phyloP scores from a whole-genome alignment of 805 yeast genomes.

The Starmerella asiatica region DNA sequence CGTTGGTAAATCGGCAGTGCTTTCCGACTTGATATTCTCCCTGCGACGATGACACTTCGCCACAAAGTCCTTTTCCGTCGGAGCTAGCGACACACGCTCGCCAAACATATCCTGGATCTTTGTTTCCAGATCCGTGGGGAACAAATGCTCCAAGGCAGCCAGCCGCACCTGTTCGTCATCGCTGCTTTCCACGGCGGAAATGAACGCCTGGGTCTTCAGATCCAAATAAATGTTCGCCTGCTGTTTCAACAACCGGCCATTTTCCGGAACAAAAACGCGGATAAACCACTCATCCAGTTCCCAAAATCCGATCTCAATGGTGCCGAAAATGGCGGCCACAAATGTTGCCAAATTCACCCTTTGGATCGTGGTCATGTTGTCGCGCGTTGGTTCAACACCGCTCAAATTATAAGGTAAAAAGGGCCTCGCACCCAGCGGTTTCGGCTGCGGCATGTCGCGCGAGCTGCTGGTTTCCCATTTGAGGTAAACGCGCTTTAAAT shows the following conservation, averaged over 20 bases:
- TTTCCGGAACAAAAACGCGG: slow-evolving; percentile 70
- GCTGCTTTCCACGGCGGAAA: slow-evolving; percentile 54
- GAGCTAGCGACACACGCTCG: slow-evolving; percentile 35
- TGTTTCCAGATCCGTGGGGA: slow-evolving; percentile 48
- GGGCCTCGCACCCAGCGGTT: slow-evolving; percentile 14
- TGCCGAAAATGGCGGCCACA: slow-evolving; percentile 71
- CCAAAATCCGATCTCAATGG: slow-evolving; percentile 76
- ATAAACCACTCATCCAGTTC: slow-evolving; percentile 72
- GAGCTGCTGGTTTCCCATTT: slow-evolving; percentile 11
- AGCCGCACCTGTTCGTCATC: slow-evolving; percentile 41
- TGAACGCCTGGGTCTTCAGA: slow-evolving; percentile 87
- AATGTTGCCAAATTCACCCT: slow-evolving; percentile 83
- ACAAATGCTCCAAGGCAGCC: slow-evolving; percentile 60
- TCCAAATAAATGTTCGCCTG: slow-evolving; percentile 73
- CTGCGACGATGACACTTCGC: slow-evolving; percentile 60
- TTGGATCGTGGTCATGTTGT: slow-evolving; percentile 49
- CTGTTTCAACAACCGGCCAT: slow-evolving; percentile 54
- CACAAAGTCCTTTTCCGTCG: slow-evolving; percentile 69
- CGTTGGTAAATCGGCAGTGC: slow-evolving; percentile 42
- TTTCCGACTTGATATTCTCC: slow-evolving; percentile 38
- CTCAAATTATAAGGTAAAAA: slow-evolving; percentile 13
- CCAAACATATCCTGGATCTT: slow-evolving; percentile 23
- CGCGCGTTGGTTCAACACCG: slow-evolving; percentile 15
- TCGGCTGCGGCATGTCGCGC: slow-evolving; percentile 8
- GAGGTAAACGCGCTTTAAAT: slow-evolving; percentile 51